Base-by-base conservation (phyloP, 306 rosid species). In the Acacia acuminata region DNA sequence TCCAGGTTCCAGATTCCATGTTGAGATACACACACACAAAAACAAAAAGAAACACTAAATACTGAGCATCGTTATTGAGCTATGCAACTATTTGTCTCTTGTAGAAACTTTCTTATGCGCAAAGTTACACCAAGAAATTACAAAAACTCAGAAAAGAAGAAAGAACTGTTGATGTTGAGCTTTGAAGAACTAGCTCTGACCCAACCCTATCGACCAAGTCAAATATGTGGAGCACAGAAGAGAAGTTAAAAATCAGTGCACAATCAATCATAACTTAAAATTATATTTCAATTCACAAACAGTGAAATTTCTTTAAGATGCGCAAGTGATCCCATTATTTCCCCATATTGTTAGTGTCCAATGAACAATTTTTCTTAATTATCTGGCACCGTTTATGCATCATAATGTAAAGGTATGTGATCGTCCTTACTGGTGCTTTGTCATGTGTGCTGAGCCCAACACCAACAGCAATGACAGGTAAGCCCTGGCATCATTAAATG, bases 391-490 rank as follows among this genome's bases (percentile, higher is more conserved):
- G 25, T 78, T 73, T 81, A 47, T 36, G 38, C 22, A 70, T 50
- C 24, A 19, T 48, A 64, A 77, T 75, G 64, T 30, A 73, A 76
- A 30, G 76, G 58, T 77, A 77, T 5, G 71, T 71, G 43, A 79
- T 84, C 66, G 98, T 94, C 66, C 99, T 94, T 89, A 96, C 99
- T 79, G 99, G 88, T 75, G 92, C 99, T 90, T 96, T 96, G 88
- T 92, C 97, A 86, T 36, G 92, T 70, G 98, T 88, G 90, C 99
- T 96, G 76, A 82, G 97, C 77, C 99, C 99, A 75, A 91, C 90
- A 36, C 99, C 99, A 80, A 94, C 75, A 78, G 94, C 97, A 69
- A 96, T 82, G 78, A 94, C 97, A 25, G 98, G 99, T 72, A 89
- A 86, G 75, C 98, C 98, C 98, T 96, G 93, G 34, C 64, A 88